Percentiles rank a stretch among this genome's conserved stretches.
Evolutionary conservation across 192 early-diverging fungal species (phyloP).

Genomic region (Coemansia sp.): DNA sequence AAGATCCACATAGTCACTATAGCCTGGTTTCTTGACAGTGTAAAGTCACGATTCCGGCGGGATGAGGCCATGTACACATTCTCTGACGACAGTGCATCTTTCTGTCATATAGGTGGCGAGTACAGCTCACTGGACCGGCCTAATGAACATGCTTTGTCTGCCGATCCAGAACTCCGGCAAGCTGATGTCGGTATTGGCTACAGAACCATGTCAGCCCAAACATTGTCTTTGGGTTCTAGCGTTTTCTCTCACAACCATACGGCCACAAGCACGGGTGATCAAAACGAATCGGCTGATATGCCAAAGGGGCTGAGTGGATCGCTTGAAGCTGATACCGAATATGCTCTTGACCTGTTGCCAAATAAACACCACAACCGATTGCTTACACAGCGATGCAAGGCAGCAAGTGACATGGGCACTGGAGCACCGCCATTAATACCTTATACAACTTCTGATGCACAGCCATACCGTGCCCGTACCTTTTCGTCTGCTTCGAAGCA

Average conservation of each 20-base stretch:
- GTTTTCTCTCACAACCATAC: neutral
- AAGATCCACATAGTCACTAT: constrained; percentile 29
- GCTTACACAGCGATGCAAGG: neutral
- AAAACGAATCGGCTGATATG: constrained; percentile 8
- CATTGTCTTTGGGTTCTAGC: neutral
- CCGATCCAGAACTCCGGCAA: neutral
- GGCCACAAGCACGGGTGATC: neutral
- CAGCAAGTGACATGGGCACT: neutral
- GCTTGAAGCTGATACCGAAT: neutral
- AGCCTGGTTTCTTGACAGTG: constrained; percentile 37
- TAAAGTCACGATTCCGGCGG: constrained; percentile 32
- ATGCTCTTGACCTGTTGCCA: neutral
- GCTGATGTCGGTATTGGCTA: no score
- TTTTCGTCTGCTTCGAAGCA: neutral
- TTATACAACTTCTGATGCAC: neutral
- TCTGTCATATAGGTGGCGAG: neutral
- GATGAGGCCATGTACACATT: constrained; percentile 21
- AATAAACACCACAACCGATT: neutral
- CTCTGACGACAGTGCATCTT: neutral
- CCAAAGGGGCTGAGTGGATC: constrained; percentile 2
- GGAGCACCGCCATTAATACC: neutral
- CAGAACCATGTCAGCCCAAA: neutral
- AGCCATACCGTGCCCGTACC: neutral
- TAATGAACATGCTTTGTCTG: neutral
- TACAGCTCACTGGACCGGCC: neutral